Conservation (phyloP, 1,284 basidiomycete genomes). For the Trametes polyzona region DNA sequence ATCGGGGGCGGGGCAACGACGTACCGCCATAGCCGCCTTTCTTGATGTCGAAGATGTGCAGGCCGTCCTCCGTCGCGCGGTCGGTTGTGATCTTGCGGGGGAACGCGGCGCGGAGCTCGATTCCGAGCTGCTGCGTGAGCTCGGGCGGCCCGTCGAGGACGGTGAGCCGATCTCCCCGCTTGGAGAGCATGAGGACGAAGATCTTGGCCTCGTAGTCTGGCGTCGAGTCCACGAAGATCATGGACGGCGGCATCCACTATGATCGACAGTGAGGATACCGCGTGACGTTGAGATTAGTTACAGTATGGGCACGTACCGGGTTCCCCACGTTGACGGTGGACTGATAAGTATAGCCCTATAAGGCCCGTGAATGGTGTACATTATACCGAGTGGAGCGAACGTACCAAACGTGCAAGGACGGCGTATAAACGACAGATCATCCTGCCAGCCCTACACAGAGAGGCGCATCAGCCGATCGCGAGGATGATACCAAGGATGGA, state of each 20-base stretch:
- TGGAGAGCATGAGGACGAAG: constrained; percentile 64
- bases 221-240: constrained; percentile 56
- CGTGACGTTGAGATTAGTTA: no score
- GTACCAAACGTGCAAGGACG: constrained; percentile 45
- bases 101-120: constrained; percentile 39
- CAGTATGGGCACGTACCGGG: constrained; percentile 50
- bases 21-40: constrained; percentile 41
- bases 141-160: constrained; percentile 58
- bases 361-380: background rate
- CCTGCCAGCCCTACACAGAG: constrained; percentile 42
- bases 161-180: constrained; percentile 56
- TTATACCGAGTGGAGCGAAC: background rate
- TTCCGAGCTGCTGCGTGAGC: constrained; percentile 32
- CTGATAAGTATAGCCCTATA: constrained; percentile 55
- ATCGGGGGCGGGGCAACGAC: background rate
- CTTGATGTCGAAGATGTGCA: constrained; percentile 54
- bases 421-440: constrained; percentile 48
- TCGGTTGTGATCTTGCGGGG: constrained; percentile 55
- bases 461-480: background rate
- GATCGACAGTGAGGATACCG: background rate
- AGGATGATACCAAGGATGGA: background rate
- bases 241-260: constrained; percentile 53
- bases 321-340: constrained; percentile 62
- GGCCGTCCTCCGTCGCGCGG: constrained; percentile 49
- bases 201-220: constrained; percentile 53